Percentiles rank a stretch among this genome's conserved stretches.
These are phyloP conservation scores for Trichoderma citrinoviride DNA, from an alignment of 2,329 filamentous ascomycete species.

Conservation along the genomic window DNA sequence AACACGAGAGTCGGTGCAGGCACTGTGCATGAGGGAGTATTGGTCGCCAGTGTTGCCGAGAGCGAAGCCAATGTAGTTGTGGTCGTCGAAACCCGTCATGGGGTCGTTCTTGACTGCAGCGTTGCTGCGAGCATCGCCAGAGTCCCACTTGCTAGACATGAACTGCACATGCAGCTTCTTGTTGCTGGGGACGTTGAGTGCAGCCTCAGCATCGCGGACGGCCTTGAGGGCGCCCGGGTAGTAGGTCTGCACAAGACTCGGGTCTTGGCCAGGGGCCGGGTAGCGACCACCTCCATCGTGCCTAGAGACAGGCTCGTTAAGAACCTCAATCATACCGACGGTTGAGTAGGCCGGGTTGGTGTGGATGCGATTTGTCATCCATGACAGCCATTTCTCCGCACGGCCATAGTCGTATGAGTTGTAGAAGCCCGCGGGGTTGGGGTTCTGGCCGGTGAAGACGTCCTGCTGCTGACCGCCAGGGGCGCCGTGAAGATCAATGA, in stretches of 20 bases:
- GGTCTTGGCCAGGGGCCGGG: conserved; percentile 28
- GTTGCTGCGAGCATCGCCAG: conserved; percentile 36
- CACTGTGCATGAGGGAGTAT: conserved; percentile 27
- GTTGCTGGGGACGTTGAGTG: conserved; percentile 24
- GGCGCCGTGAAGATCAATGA: conserved; percentile 42
- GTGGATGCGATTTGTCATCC: conserved; percentile 55
- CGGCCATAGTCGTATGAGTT: conserved; percentile 54
- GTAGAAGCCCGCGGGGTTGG: conserved; percentile 50
- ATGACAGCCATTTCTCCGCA: conserved; percentile 52
- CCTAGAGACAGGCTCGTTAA: conserved; percentile 46
- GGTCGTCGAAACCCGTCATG: conserved; percentile 53
- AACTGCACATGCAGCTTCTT: conserved; percentile 45
- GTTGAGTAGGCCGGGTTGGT: conserved; percentile 47
- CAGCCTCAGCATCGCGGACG: conserved; percentile 27
- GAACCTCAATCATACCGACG: conserved; percentile 57
- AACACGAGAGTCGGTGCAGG: conserved; percentile 47
- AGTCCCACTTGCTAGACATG: conserved; percentile 51
- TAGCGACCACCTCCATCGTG: conserved; percentile 26
- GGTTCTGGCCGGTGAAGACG: conserved; percentile 43
- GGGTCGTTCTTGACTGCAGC: conserved; percentile 37
- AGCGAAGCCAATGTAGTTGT: conserved; percentile 44
- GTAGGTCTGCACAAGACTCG: conserved; percentile 25
- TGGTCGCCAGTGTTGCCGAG: conserved; percentile 23
- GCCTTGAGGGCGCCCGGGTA: conserved; percentile 28
- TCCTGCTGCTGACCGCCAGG: conserved; percentile 47